Evolutionary conservation across 495 filamentous ascomycete genomes (phyloP).

Genomic region (Tuber borchii): DNA sequence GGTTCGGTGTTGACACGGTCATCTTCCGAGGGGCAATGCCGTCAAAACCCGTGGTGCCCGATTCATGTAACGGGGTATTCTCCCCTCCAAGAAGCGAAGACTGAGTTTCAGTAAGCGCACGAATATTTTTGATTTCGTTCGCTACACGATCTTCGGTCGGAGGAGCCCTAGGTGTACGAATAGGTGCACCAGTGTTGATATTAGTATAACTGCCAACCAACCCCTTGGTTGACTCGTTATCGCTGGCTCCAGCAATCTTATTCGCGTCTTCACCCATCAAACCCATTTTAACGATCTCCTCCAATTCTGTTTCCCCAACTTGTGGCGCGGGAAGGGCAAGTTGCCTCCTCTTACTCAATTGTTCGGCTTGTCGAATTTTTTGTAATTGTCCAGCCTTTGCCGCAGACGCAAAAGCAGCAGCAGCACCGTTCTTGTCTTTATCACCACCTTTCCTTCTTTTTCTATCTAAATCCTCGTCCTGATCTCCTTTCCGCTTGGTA

Average conservation of each 20-base stretch:
- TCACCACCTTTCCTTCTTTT: constrained; percentile 68
- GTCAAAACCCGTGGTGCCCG: constrained; percentile 79
- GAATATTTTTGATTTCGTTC: constrained; percentile 93
- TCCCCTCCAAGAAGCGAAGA: constrained; percentile 93
- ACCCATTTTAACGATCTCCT: constrained; percentile 98
- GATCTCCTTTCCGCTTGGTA: constrained; percentile 90
- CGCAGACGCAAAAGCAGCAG: constrained; percentile 76
- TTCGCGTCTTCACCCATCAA: constrained; percentile 88
- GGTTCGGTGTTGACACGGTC: constrained; percentile 81
- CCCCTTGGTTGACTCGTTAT: constrained; percentile 78
- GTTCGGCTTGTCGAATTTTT: constrained; percentile 90
- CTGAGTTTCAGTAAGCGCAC: constrained; percentile 85
- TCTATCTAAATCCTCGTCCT: constrained; percentile 70
- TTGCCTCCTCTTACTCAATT: constrained; percentile 80
- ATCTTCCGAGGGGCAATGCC: constrained; percentile 75
- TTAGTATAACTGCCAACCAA: constrained; percentile 76
- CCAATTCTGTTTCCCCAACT: constrained; percentile 84
- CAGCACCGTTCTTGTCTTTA: constrained; percentile 67
- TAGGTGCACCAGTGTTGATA: constrained; percentile 76
- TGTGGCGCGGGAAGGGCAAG: constrained; percentile 80
- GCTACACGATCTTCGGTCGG: constrained; percentile 91
- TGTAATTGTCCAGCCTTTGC: constrained; percentile 92
- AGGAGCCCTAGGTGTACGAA: constrained; percentile 81
- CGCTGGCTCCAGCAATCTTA: constrained; percentile 64
- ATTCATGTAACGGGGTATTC: constrained; percentile 78